phyloP scores from a whole-genome alignment of 2,329 filamentous ascomycete species.

The Thielaviopsis musarum region DNA sequence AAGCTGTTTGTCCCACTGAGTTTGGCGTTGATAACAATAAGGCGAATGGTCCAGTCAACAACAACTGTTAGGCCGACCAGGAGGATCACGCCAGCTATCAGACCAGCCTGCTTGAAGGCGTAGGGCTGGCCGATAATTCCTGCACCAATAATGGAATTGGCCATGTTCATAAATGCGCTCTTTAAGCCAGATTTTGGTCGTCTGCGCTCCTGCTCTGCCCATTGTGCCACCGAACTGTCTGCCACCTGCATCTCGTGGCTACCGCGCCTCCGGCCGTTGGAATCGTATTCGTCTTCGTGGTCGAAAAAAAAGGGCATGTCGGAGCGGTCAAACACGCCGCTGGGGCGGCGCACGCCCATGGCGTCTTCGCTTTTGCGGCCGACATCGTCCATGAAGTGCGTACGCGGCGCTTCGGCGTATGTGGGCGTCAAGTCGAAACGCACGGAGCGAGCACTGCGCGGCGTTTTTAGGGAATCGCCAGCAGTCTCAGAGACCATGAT shows the following conservation, averaged over 20 bases:
- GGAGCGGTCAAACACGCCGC: constrained; percentile 9
- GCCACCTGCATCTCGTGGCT: constrained; percentile 11
- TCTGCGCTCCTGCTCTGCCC: constrained; percentile 35
- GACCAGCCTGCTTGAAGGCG: constrained; percentile 82
- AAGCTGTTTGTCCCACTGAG: constrained; percentile 86
- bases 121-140: constrained; percentile 78
- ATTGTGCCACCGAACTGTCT: constrained; percentile 17
- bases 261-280: background rate
- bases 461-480: constrained; percentile 23
- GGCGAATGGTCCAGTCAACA: constrained; percentile 92
- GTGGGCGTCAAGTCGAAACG: constrained; percentile 48
- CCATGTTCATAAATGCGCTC: constrained; percentile 99
- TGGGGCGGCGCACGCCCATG: constrained; percentile 9
- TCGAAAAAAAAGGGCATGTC: constrained; percentile 11
- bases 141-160: constrained; percentile 85
- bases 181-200: constrained; percentile 72
- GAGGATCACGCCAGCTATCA: constrained; percentile 63
- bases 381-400: constrained; percentile 10
- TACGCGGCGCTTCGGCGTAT: constrained; percentile 23
- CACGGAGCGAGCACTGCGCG: constrained; percentile 54
- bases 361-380: constrained; percentile 10
- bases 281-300: constrained; percentile 3
- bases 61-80: constrained; percentile 65
- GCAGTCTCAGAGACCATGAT: constrained; percentile 1
- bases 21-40: constrained; percentile 97